Conservation (phyloP, 352 stramenopile genomes). For the Pythium folliculosum region DNA sequence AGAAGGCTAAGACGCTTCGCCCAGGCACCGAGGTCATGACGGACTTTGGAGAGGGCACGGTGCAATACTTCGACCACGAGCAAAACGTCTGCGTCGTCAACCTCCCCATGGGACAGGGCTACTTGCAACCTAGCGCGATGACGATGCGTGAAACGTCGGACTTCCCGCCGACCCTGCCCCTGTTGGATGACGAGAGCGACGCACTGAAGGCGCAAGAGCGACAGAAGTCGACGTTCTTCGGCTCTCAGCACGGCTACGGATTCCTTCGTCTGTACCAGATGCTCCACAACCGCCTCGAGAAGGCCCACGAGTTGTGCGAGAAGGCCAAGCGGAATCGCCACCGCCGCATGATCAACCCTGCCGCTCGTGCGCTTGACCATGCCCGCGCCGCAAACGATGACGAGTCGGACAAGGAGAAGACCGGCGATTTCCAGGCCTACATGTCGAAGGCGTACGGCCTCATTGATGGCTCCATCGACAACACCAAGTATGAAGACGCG, state of each 20-base stretch:
- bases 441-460: constrained; percentile 86
- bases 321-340: constrained; percentile 86
- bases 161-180: constrained; percentile 66
- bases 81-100: constrained; percentile 70
- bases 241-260: constrained; percentile 86
- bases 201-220: constrained; percentile 40
- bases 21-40: constrained; percentile 76
- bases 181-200: constrained; percentile 63
- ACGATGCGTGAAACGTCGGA: constrained; percentile 77
- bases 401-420: constrained; percentile 62
- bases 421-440: constrained; percentile 86
- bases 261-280: constrained; percentile 91
- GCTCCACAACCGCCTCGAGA: constrained; percentile 82
- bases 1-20: constrained; percentile 66
- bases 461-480: constrained; percentile 87
- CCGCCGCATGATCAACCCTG: constrained; percentile 86
- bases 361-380: constrained; percentile 75
- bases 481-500: constrained; percentile 87
- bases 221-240: constrained; percentile 66
- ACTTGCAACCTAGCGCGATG: constrained; percentile 72
- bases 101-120: constrained; percentile 64
- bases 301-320: constrained; percentile 81
- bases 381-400: constrained; percentile 56
- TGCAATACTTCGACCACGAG: constrained; percentile 72
- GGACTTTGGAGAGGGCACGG: constrained; percentile 80